These are phyloP conservation scores for Myxozyma udenii DNA, from an alignment of 805 yeast species.

Conservation along the genomic window DNA sequence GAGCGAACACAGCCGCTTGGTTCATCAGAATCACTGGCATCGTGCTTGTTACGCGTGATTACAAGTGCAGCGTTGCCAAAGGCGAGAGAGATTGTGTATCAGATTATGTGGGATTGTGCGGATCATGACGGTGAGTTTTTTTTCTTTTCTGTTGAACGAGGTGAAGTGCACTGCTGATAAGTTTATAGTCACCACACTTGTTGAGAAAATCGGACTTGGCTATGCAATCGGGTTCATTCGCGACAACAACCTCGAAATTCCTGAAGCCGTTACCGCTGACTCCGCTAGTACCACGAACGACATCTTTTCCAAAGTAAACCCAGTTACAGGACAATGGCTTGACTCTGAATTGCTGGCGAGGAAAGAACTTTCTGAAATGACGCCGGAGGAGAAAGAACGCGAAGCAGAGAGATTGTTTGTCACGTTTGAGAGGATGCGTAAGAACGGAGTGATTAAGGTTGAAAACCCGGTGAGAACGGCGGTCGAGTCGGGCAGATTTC, in stretches of 20 bases:
- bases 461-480: slow-evolving; percentile 44
- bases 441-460: slow-evolving; percentile 41
- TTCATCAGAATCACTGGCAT: slow-evolving; percentile 22
- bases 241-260: slow-evolving; percentile 24
- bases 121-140: slow-evolving; percentile 22
- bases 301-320: slow-evolving; percentile 17
- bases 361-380: slow-evolving; percentile 34
- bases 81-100: slow-evolving; percentile 26
- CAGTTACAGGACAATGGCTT: slow-evolving; percentile 35
- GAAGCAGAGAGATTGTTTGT: slow-evolving; percentile 48
- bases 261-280: slow-evolving; percentile 14
- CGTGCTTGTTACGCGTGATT: slow-evolving; percentile 29
- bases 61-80: slow-evolving; percentile 27
- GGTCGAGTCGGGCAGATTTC: slow-evolving; percentile 20
- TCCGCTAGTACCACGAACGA: not conserved
- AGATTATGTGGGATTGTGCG: slow-evolving; percentile 31
- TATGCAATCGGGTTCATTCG: slow-evolving; percentile 34
- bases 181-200: slow-evolving; percentile 25
- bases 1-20: slow-evolving; percentile 34
- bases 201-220: slow-evolving; percentile 35
- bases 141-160: too few relatives aligned
- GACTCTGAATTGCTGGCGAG: slow-evolving; percentile 6
- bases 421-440: slow-evolving; percentile 39
- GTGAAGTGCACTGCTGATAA: too few relatives aligned
- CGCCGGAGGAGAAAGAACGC: slow-evolving; percentile 44